These are phyloP conservation scores for Macadamia integrifolia DNA, from an alignment of 164 flowering plant genomes.

Conservation along the genomic window DNA sequence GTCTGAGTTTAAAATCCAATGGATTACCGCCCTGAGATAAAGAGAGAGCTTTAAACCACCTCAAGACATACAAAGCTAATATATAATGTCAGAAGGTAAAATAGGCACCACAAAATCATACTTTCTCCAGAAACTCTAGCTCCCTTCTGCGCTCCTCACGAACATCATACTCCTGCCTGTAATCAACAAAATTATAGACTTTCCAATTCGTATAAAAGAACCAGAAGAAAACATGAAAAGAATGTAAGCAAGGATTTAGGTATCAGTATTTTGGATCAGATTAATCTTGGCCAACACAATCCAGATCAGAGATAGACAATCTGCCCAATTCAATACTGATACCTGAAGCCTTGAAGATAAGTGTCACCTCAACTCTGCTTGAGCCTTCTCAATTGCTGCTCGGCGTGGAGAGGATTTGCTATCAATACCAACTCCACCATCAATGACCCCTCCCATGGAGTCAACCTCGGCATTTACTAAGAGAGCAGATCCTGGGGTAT, in stretches of 20 bases:
- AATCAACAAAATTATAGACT: not conserved
- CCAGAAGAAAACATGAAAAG: too few relatives aligned
- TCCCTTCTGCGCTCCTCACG: slow-evolving; percentile 88
- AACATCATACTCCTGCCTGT: slow-evolving; percentile 89
- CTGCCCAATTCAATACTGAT: too few relatives aligned
- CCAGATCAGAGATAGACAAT: too few relatives aligned
- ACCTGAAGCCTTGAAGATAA: too few relatives aligned
- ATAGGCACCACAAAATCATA: slow-evolving; percentile 26
- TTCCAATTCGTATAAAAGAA: too few relatives aligned
- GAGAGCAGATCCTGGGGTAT: slow-evolving; percentile 49
- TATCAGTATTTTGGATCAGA: too few relatives aligned
- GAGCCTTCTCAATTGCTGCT: slow-evolving; percentile 88
- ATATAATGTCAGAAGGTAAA: not conserved
- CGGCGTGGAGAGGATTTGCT: slow-evolving; percentile 76
- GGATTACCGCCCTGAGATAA: slow-evolving; percentile 91
- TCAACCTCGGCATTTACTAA: slow-evolving; percentile 90
- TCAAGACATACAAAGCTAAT: not conserved
- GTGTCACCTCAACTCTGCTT: slow-evolving; percentile 77
- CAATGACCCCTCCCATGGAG: slow-evolving; percentile 97
- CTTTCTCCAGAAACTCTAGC: slow-evolving; percentile 95
- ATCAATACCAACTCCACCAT: slow-evolving; percentile 66
- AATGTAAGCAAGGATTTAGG: too few relatives aligned
- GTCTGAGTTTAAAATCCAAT: slow-evolving; percentile 74
- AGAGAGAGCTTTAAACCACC: slow-evolving; percentile 9
- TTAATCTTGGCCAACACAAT: too few relatives aligned